Percentiles rank a stretch among this genome's conserved stretches.
phyloP scores from a whole-genome alignment of 2,329 filamentous ascomycete genomes.

The Aspergillus fumigatiaffinis region DNA sequence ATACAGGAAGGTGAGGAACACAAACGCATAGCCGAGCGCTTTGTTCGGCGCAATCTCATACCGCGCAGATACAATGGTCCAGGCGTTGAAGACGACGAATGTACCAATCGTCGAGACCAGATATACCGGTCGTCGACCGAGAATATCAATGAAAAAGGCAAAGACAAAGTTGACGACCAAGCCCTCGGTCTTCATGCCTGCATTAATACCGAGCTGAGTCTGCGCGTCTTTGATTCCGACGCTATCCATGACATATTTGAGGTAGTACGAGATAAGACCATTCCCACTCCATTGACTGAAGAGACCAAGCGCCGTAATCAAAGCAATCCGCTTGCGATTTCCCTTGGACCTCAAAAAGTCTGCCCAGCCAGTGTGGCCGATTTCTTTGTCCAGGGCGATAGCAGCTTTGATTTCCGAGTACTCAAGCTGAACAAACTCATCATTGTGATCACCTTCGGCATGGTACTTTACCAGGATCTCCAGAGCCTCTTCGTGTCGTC shows the following conservation, averaged over 20 bases:
- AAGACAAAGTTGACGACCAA: constrained; percentile 29
- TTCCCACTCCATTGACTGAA: constrained; percentile 57
- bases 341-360: constrained; percentile 41
- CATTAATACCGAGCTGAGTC: constrained; percentile 38
- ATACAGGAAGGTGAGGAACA: constrained; percentile 42
- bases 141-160: constrained; percentile 36
- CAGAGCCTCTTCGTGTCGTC: neutral
- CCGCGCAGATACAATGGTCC: constrained; percentile 35
- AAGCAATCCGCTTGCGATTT: neutral
- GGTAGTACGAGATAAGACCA: constrained; percentile 35
- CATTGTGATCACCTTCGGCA: constrained; percentile 7
- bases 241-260: constrained; percentile 31
- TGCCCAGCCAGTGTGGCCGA: constrained; percentile 42
- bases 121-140: constrained; percentile 42
- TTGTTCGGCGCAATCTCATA: constrained; percentile 28
- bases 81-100: constrained; percentile 38
- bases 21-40: constrained; percentile 32
- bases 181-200: constrained; percentile 35
- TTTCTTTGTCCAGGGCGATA: constrained; percentile 38
- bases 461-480: neutral
- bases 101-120: constrained; percentile 40
- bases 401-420: neutral
- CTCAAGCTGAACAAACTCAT: neutral
- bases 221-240: constrained; percentile 33
- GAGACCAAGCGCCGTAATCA: constrained; percentile 38